Evolutionary conservation across 2,329 filamentous ascomycete genomes (phyloP).

Genomic region (Metarhizium album): DNA sequence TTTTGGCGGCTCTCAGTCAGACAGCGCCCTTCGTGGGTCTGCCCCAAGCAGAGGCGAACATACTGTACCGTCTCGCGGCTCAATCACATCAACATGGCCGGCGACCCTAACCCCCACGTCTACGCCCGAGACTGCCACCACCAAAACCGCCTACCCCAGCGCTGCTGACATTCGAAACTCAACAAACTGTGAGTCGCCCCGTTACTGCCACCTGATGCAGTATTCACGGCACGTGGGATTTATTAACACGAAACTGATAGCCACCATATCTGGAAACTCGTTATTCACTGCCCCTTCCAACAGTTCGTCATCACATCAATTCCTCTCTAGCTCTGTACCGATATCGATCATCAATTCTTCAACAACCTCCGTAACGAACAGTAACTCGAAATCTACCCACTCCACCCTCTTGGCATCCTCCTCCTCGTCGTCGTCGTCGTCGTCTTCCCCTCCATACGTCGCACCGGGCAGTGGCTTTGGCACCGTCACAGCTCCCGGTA

Average conservation of each 20-base stretch:
- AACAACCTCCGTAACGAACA: background rate
- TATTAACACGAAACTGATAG: background rate
- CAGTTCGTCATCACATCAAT: conserved; percentile 3
- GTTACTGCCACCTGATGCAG: background rate
- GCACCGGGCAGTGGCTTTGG: background rate
- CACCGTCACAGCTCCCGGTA: background rate
- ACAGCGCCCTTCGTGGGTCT: conserved; percentile 14
- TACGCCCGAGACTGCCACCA: conserved; percentile 10
- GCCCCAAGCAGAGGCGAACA: conserved; percentile 13
- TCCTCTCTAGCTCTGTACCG: background rate
- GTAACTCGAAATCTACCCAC: background rate
- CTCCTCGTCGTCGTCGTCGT: background rate
- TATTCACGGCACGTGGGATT: background rate
- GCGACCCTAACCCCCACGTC: conserved; percentile 9
- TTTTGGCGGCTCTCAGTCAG: conserved; percentile 15
- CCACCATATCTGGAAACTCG: conserved; percentile 4
- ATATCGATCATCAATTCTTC: background rate
- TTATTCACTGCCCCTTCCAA: conserved; percentile 2
- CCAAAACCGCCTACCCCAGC: conserved; percentile 7
- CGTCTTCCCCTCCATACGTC: background rate
- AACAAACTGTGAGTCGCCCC: conserved; percentile 13
- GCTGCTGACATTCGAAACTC: conserved; percentile 12
- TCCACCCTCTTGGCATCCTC: conserved; percentile 1
- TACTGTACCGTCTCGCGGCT: conserved; percentile 9
- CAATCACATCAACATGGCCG: background rate